These are phyloP conservation scores for Phyllachora maydis DNA, from an alignment of 2,329 filamentous ascomycete species.

Conservation along the genomic window DNA sequence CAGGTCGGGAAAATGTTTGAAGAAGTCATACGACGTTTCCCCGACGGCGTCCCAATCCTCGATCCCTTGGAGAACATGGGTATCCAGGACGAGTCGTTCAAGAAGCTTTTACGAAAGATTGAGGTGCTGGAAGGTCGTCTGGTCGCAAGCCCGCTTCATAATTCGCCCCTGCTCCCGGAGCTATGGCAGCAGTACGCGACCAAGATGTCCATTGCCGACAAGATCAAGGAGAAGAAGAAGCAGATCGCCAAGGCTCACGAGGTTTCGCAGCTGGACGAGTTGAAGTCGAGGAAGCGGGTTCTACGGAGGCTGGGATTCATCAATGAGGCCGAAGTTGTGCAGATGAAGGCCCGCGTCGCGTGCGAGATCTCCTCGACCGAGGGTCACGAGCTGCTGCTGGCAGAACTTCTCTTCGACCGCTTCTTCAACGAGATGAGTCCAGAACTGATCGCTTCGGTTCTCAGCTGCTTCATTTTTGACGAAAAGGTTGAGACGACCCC, in stretches of 20 bases:
- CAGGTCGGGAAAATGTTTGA: slow-evolving; percentile 49
- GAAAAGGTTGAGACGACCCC: slow-evolving; percentile 70
- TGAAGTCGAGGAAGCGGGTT: slow-evolving; percentile 90
- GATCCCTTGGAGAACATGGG: slow-evolving; percentile 95
- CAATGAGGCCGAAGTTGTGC: slow-evolving; percentile 85
- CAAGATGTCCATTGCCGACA: slow-evolving; percentile 55
- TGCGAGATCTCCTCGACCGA: slow-evolving; percentile 88
- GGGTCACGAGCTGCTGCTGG: slow-evolving; percentile 82
- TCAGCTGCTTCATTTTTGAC: slow-evolving; percentile 94
- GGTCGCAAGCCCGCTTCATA: slow-evolving; percentile 75
- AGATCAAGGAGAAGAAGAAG: slow-evolving; percentile 80
- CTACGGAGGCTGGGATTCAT: slow-evolving; percentile 88
- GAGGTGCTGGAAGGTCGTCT: slow-evolving; percentile 87
- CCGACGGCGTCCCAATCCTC: slow-evolving; percentile 71
- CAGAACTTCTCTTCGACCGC: slow-evolving; percentile 84
- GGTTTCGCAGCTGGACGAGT: slow-evolving; percentile 82
- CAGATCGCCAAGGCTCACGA: slow-evolving; percentile 68
- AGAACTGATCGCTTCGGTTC: slow-evolving; percentile 65
- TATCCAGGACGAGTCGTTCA: slow-evolving; percentile 83
- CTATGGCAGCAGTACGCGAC: slow-evolving; percentile 73
- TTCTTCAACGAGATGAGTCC: slow-evolving; percentile 94
- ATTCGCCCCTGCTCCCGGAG: slow-evolving; percentile 63
- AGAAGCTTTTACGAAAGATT: slow-evolving; percentile 84
- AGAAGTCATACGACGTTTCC: slow-evolving; percentile 74
- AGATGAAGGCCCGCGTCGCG: slow-evolving; percentile 90